Evolutionary conservation across 2,329 filamentous ascomycete species (phyloP), one percentile per base, ranked within the genome.

Genomic region (Periconia sp.): DNA sequence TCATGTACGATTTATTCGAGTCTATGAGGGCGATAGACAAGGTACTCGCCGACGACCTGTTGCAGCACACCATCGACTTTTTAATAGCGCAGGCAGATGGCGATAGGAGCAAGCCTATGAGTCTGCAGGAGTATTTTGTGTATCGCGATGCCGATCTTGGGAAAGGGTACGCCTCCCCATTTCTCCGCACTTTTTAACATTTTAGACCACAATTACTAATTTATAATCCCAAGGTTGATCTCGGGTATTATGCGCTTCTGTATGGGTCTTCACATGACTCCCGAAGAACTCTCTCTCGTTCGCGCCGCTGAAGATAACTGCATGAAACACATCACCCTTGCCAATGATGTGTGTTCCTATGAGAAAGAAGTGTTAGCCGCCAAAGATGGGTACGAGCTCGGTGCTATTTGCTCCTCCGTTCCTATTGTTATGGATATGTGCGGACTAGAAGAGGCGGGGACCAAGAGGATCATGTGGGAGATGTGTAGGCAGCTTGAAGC

Each of bases 301-400:
- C n/a, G 18, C 11, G 15, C 34, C 34, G 22, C 28, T 8, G 34
- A 36, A 17, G 28, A 25, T 15, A 36, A 36, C 22, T 15, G 16
- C 34, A 36, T 36, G 34, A 22, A 24, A 8, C 34, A 36, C 34
- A 17, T 36, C 22, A 36, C 34, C 4, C 34, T 36, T 17, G 34
- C 21, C n/a, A 36, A 36, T 17, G 34, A 36, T 17, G 28, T 36
- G 22, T 22, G 22, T 9, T 36, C 34, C 7, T 36, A 36, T 12
- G 34, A 36, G 8, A 36, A 36, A n/a, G 34, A 36, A 36, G 34
- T 36, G 5, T 24, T 36, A 22, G 34, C 34, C 13, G 34, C 34
- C 4, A 24, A 24, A 13, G 28, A 36, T 15, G 34, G 34, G 10
- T 25, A n/a, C 15, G 34, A 13, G 22, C 22, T 36, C 7, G 34